A percentile compares a stretch with the other conserved stretches of the same genome.
Conservation (phyloP, 495 filamentous ascomycete genomes). For the Viridothelium virens region DNA sequence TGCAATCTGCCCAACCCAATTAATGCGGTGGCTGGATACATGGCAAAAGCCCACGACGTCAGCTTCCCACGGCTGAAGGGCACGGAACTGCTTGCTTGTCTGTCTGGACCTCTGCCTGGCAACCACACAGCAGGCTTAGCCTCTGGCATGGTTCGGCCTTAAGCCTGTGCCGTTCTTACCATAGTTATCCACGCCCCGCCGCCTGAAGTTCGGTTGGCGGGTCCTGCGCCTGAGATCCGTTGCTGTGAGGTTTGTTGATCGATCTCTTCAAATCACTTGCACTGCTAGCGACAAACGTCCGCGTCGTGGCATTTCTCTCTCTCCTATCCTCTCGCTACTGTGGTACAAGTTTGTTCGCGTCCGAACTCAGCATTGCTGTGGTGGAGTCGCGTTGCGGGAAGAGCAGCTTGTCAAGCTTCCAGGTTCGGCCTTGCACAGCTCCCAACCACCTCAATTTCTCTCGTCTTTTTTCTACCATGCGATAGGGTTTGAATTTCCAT, state of each 20-base stretch:
- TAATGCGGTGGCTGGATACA: neutral
- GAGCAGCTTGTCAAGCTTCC: neutral
- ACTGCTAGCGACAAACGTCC: neutral
- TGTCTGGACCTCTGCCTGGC: no score
- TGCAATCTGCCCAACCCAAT: no score
- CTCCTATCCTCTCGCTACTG: neutral
- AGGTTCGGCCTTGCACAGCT: conserved; percentile 7
- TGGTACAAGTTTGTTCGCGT: conserved; percentile 7
- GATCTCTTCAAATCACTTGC: neutral
- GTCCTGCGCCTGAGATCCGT: neutral
- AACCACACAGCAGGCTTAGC: neutral
- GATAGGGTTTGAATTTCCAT: neutral
- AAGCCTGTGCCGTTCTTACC: neutral
- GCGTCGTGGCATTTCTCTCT: neutral
- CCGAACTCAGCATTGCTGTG: neutral
- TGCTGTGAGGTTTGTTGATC: conserved; percentile 6
- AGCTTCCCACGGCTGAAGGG: neutral
- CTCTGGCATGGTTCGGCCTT: neutral
- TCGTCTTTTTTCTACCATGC: neutral
- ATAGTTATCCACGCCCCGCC: neutral
- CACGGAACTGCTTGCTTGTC: no score
- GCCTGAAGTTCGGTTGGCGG: neutral
- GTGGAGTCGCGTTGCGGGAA: neutral
- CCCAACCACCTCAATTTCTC: conserved; percentile 7
- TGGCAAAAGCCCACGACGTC: neutral